Conservation (phyloP, 257 asterid genomes). For the Linderniella brevidens region DNA sequence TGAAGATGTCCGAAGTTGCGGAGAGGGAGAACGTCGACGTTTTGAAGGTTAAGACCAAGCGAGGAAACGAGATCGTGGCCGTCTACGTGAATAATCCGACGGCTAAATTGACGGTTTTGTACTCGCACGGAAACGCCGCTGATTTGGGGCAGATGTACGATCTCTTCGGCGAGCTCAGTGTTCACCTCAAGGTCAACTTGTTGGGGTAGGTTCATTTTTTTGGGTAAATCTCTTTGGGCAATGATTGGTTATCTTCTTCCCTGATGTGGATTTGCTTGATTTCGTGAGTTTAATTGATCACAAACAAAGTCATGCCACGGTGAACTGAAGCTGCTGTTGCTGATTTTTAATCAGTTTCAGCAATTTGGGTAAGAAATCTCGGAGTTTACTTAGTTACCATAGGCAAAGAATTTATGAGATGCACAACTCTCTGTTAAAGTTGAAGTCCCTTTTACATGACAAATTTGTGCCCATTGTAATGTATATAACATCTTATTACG, state of each 20-base stretch:
- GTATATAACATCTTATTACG: too few species aligned
- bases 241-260: not conserved
- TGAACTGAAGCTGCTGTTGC: not conserved
- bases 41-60: conserved; percentile 59
- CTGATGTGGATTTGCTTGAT: not conserved
- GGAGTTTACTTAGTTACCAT: not conserved
- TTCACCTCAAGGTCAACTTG: conserved; percentile 75
- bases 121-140: conserved; percentile 98
- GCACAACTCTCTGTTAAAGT: too few species aligned
- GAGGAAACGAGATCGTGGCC: conserved; percentile 66
- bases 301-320: not conserved
- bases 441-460: too few species aligned
- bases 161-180: conserved; percentile 72
- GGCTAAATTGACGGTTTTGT: conserved; percentile 62
- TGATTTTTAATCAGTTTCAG: not conserved
- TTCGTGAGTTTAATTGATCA: not conserved
- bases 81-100: conserved; percentile 60
- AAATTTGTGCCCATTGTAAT: too few species aligned
- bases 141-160: conserved; percentile 97
- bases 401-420: not conserved
- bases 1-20: conserved; percentile 72
- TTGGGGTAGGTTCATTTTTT: conserved; percentile 43
- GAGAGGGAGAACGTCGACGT: conserved; percentile 71
- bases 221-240: too few species aligned
- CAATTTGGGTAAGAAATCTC: not conserved